Evolutionary conservation across 306 rosid genomes (phyloP).

Genomic region (Castanopsis chinensis): DNA sequence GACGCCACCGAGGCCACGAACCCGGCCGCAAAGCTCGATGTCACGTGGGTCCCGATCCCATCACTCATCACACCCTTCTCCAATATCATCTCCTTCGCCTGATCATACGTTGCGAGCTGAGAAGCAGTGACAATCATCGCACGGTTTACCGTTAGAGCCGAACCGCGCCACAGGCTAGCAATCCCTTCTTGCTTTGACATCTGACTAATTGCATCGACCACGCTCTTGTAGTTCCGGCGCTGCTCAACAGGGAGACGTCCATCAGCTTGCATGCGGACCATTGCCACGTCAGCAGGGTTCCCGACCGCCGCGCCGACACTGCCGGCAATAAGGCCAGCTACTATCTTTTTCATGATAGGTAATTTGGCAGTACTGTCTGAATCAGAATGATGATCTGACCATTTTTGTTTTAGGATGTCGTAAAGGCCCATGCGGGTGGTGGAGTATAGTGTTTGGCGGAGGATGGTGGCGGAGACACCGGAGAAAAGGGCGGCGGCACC

Average conservation of each 20-base stretch:
- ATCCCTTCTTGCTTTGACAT: constrained; percentile 5
- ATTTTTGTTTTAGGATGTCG: constrained; percentile 5
- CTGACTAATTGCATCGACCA: constrained; percentile 1
- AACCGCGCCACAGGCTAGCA: constrained; percentile 4
- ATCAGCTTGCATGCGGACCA: constrained; percentile 20
- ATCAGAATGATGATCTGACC: not conserved
- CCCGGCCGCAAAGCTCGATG: constrained; percentile 13
- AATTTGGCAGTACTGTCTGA: not conserved
- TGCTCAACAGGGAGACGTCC: constrained; percentile 5
- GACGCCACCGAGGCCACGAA: constrained; percentile 13
- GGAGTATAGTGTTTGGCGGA: constrained; percentile 18
- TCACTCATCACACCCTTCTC: constrained; percentile 13
- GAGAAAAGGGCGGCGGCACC: constrained; percentile 11
- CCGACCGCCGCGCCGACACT: not conserved
- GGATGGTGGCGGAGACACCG: constrained; percentile 16
- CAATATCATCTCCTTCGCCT: constrained; percentile 15
- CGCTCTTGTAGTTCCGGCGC: constrained; percentile 18
- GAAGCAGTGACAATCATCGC: constrained; percentile 16
- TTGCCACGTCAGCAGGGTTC: constrained; percentile 20
- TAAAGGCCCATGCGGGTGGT: constrained; percentile 23
- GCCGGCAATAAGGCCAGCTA: constrained; percentile 13
- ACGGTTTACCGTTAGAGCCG: not conserved
- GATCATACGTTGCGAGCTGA: constrained; percentile 14
- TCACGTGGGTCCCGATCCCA: constrained; percentile 18
- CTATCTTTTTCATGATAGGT: not conserved